Percentiles rank a stretch among this genome's conserved stretches.
Conservation (phyloP, 2,329 filamentous ascomycete species). For the Sporothrix mexicana region DNA sequence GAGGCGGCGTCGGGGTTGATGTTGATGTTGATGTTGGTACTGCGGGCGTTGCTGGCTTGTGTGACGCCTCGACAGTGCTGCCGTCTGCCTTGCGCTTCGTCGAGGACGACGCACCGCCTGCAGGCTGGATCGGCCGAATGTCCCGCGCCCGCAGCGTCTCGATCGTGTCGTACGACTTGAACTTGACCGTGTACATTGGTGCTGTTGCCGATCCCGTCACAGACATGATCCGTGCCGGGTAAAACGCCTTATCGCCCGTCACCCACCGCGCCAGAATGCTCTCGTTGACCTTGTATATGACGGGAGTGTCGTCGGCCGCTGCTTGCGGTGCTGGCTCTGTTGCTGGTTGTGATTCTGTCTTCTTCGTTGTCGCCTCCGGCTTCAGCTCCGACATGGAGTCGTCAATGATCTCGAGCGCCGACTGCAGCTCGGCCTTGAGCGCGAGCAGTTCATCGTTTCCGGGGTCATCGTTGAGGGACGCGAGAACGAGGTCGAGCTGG, state of each 20-base stretch:
- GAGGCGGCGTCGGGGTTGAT: background rate
- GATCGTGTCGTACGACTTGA: constrained; percentile 86
- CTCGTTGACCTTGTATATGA: constrained; percentile 84
- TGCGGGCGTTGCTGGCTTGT: constrained; percentile 39
- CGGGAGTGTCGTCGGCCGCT: constrained; percentile 46
- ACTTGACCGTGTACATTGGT: constrained; percentile 92
- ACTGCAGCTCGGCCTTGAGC: constrained; percentile 80
- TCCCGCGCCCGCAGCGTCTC: constrained; percentile 84
- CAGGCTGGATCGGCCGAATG: constrained; percentile 70
- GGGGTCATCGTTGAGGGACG: constrained; percentile 78
- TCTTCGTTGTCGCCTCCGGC: constrained; percentile 55
- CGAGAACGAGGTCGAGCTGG: constrained; percentile 77
- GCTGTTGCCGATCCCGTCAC: constrained; percentile 91
- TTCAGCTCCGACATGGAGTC: constrained; percentile 82
- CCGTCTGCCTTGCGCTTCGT: constrained; percentile 84
- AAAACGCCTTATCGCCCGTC: constrained; percentile 86
- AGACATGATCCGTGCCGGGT: constrained; percentile 89
- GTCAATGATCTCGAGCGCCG: constrained; percentile 79
- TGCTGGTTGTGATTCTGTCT: constrained; percentile 35
- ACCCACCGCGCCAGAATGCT: constrained; percentile 89
- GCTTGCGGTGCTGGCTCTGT: constrained; percentile 63
- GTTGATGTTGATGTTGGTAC: background rate
- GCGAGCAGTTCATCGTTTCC: constrained; percentile 77
- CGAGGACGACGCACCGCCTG: background rate
- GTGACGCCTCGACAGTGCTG: constrained; percentile 52